phyloP scores from a whole-genome alignment of 495 filamentous ascomycete genomes.

The Aeminium ludgeri region DNA sequence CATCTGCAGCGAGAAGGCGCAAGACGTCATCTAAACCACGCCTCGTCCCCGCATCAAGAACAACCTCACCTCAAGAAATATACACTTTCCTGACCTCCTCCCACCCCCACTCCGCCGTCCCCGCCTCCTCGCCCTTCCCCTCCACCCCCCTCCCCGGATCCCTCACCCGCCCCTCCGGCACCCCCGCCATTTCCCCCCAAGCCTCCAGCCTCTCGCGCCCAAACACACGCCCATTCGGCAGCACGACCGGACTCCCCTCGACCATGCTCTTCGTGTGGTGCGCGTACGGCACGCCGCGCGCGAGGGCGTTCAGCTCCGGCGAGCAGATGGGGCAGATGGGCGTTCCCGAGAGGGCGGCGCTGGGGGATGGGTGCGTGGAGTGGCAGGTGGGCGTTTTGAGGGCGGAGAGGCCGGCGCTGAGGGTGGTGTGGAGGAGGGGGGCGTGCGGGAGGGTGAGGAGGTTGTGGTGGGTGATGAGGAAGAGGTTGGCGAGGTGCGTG shows the following conservation, averaged over 20 bases:
- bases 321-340: slow-evolving; percentile 87
- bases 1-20: too few relatives aligned
- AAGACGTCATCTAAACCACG: too few relatives aligned
- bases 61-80: slow-evolving; percentile 40
- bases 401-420: slow-evolving; percentile 80
- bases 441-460: slow-evolving; percentile 67
- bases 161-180: slow-evolving; percentile 49
- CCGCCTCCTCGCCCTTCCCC: slow-evolving; percentile 39
- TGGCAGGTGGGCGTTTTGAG: slow-evolving; percentile 94
- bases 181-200: slow-evolving; percentile 56
- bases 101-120: slow-evolving; percentile 45
- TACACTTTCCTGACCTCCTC: slow-evolving; percentile 70
- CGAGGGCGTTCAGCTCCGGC: slow-evolving; percentile 83
- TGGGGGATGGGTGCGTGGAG: slow-evolving; percentile 34
- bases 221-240: slow-evolving; percentile 80
- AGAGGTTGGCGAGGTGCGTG: slow-evolving; percentile 60
- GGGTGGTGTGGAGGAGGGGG: slow-evolving; percentile 79
- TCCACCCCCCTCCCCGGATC: too few relatives aligned
- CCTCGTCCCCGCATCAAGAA: too few relatives aligned
- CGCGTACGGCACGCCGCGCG: slow-evolving; percentile 76
- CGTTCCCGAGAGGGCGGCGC: slow-evolving; percentile 19
- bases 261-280: slow-evolving; percentile 86
- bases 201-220: slow-evolving; percentile 56
- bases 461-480: slow-evolving; percentile 69
- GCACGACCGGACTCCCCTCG: slow-evolving; percentile 65